A percentile compares a stretch with the other conserved stretches of the same genome.
Conservation (phyloP, 352 stramenopile species). For the Thraustochytrium striatum region DNA sequence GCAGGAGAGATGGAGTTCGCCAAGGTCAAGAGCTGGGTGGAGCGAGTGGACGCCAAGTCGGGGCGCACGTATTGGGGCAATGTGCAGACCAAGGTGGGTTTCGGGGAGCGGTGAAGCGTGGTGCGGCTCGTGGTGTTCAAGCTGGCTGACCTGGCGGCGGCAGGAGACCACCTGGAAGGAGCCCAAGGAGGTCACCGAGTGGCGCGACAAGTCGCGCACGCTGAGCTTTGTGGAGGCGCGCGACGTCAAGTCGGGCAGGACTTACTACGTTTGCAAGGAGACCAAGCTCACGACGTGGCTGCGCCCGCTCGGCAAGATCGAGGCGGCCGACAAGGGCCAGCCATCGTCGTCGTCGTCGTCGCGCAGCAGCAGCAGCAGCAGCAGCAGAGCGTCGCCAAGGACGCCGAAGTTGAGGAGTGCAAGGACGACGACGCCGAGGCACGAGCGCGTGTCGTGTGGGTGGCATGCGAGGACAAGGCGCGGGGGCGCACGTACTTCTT, state of each 20-base stretch:
- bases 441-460: constrained; percentile 5
- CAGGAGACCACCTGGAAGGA: constrained; percentile 37
- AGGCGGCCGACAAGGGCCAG: not conserved
- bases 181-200: not conserved
- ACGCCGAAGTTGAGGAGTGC: not conserved
- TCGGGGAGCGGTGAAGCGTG: not conserved
- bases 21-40: constrained; percentile 3
- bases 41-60: constrained; percentile 8
- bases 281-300: constrained; percentile 4
- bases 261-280: constrained; percentile 32
- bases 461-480: not conserved
- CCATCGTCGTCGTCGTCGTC: not conserved
- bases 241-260: not conserved
- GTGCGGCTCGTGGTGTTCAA: not conserved
- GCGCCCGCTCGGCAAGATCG: not conserved
- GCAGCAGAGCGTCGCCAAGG: not conserved
- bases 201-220: not conserved
- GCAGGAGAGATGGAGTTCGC: no score
- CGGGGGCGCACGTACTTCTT: constrained; percentile 18
- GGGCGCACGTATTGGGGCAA: constrained; percentile 40
- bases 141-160: not conserved
- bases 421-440: not conserved
- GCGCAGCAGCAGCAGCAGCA: not conserved
- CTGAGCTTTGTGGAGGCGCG: not conserved
- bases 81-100: constrained; percentile 38